Evolutionary conservation across 306 rosid species (phyloP).

Genomic region (Sicyos edulis): DNA sequence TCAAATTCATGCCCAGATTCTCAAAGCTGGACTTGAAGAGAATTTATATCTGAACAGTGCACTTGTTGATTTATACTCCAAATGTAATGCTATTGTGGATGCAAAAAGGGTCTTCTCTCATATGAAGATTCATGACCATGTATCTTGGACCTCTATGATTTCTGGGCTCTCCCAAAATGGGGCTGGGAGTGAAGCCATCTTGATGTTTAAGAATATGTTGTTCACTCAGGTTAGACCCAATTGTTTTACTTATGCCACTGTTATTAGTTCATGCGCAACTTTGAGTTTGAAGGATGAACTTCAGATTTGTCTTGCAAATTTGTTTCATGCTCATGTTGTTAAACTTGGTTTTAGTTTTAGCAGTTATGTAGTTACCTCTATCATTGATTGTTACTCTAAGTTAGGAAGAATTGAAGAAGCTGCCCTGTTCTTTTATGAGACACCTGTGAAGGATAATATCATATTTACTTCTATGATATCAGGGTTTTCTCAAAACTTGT

Average conservation of each 20-base stretch:
- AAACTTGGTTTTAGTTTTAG: constrained; percentile 39
- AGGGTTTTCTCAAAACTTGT: constrained; percentile 43
- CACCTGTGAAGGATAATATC: constrained; percentile 38
- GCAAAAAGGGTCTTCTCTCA: constrained; percentile 44
- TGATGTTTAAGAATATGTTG: constrained; percentile 49
- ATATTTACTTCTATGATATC: constrained; percentile 55
- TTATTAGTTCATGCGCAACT: constrained; percentile 45
- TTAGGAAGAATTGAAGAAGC: constrained; percentile 34
- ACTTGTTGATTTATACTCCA: constrained; percentile 53
- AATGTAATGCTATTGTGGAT: constrained; percentile 39
- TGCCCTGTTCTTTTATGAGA: constrained; percentile 37
- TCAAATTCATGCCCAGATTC: constrained; percentile 45
- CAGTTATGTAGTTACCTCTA: constrained; percentile 45
- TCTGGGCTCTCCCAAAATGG: constrained; percentile 45
- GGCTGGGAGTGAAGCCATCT: constrained; percentile 37
- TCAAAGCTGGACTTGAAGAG: constrained; percentile 40
- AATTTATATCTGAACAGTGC: constrained; percentile 43
- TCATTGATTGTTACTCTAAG: constrained; percentile 53
- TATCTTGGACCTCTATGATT: constrained; percentile 65
- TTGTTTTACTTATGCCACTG: constrained; percentile 51
- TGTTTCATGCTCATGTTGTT: constrained; percentile 52
- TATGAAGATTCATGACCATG: constrained; percentile 50
- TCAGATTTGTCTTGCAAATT: constrained; percentile 25
- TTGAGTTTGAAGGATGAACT: constrained; percentile 22
- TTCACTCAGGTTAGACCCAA: constrained; percentile 41